Percentiles rank a stretch among this genome's conserved stretches.
phyloP scores from a whole-genome alignment of 805 yeast species.

The Starmerella sirachaensis region DNA sequence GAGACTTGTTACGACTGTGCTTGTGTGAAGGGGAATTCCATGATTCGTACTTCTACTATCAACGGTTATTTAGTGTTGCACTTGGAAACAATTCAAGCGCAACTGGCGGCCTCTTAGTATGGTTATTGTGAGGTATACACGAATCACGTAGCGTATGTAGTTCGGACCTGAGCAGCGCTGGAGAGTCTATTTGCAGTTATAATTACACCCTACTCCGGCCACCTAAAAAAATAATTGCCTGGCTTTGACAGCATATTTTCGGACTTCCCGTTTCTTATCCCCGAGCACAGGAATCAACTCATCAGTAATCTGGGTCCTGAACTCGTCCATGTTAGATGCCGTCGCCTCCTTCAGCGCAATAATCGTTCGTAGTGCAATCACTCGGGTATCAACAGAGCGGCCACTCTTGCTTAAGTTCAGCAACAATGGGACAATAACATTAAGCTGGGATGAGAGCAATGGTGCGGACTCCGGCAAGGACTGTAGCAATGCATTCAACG shows the following conservation, averaged over 20 bases:
- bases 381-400: conserved; percentile 1
- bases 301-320: conserved; percentile 31
- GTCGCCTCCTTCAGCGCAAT: conserved; percentile 6
- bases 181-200: neutral
- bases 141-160: no score
- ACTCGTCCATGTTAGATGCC: conserved; percentile 1
- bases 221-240: conserved; percentile 39
- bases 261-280: conserved; percentile 60
- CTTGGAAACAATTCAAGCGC: no score
- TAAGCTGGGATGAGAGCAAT: conserved; percentile 3
- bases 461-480: conserved; percentile 11
- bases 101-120: no score
- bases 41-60: no score
- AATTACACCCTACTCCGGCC: neutral
- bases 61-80: no score
- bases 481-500: conserved; percentile 3
- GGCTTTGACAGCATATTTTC: conserved; percentile 66
- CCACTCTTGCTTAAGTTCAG: conserved; percentile 3
- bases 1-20: no score
- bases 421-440: conserved; percentile 1
- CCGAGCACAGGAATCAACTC: conserved; percentile 46
- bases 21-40: no score
- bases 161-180: no score
- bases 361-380: conserved; percentile 7
- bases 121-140: no score